Evolutionary conservation across 305 asterid species (phyloP), one percentile per base, ranked within the genome.

Genomic region (Solanum hybrid): DNA sequence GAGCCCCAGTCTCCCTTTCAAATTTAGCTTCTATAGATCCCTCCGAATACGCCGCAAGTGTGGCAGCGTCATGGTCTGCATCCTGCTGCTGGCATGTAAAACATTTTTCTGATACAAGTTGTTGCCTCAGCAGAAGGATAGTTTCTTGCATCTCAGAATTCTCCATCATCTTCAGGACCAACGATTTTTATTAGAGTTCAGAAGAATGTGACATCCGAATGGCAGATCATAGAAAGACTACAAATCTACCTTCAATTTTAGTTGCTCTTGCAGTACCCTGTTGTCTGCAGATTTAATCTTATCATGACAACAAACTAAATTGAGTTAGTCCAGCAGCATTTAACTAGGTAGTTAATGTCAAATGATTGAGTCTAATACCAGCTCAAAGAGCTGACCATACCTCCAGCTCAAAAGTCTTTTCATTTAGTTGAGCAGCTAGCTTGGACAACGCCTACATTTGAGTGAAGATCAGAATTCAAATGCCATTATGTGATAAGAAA

Each of bases 241-340:
- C 65, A 65, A 76, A 80, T 85, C 91, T 93, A 96, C 98, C 98
- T 95, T 96, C 78, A 89, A 90, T 90, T 92, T 93, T 79, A 96
- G 95, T 92, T 96, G 98, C 92, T 96, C 98, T 93, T 96, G 98
- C 89, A 96, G 98, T 89, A 96, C 94, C 93, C 98, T 94, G 95
- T 96, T 95, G 90, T 95, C 98, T 76, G 98, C 98, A 92, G 98
- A 94, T 95, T 94, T 96, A 88, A 95, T 95, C 98, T 96, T 89
- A 37, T 88, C 85, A 89, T 90, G 89, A 89, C 87, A 9, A 88
- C 51, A 87, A 78, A 91, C 41, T 33, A 92, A 78, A 82, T 36
- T 81, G 38, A 31, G 91, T 96, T 84, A 95, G 93, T 92, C 89
- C 79, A 83, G 79, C 51, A 38, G 24, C 51, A 91, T 89, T 86